A percentile compares a stretch with the other conserved stretches of the same genome.
Evolutionary conservation across 169 alveolate genomes (phyloP).

Genomic region (Plasmodium falciparum): DNA sequence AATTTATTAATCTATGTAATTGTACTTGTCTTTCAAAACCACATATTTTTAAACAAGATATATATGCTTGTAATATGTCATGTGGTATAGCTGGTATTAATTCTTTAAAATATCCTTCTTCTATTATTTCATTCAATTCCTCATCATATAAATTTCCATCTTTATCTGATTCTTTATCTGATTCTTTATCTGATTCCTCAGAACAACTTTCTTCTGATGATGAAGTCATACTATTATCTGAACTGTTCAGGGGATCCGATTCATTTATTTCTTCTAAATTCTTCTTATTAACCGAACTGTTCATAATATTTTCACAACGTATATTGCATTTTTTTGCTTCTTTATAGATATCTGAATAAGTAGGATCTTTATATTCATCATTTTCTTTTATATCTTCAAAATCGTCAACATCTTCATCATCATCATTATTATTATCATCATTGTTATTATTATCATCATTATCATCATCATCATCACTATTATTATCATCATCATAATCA

Average conservation of each 20-base stretch:
- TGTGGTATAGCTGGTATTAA: constrained; percentile 76
- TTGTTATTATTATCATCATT: neutral
- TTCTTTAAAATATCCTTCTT: constrained; percentile 57
- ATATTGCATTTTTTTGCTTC: too few species aligned
- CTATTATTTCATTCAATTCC: constrained; percentile 67
- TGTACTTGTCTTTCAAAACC: constrained; percentile 78
- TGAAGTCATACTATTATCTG: neutral
- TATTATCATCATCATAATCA: neutral
- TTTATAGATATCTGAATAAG: too few species aligned
- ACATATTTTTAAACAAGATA: constrained; percentile 55
- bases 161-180: neutral
- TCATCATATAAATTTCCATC: constrained; percentile 28
- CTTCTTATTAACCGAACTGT: neutral
- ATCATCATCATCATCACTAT: constrained; percentile 7
- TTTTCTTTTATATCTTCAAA: neutral
- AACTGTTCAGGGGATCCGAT: too few species aligned
- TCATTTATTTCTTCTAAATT: constrained; percentile 1
- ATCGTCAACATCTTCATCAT: constrained; percentile 14
- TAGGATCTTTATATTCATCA: neutral
- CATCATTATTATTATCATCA: neutral
- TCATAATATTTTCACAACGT: neutral
- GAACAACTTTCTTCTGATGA: neutral
- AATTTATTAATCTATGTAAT: constrained; percentile 48
- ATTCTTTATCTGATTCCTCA: neutral
- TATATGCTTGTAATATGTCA: constrained; percentile 50